Conservation (phyloP, 768 basidiomycete species). For the Jaapia argillacea region DNA sequence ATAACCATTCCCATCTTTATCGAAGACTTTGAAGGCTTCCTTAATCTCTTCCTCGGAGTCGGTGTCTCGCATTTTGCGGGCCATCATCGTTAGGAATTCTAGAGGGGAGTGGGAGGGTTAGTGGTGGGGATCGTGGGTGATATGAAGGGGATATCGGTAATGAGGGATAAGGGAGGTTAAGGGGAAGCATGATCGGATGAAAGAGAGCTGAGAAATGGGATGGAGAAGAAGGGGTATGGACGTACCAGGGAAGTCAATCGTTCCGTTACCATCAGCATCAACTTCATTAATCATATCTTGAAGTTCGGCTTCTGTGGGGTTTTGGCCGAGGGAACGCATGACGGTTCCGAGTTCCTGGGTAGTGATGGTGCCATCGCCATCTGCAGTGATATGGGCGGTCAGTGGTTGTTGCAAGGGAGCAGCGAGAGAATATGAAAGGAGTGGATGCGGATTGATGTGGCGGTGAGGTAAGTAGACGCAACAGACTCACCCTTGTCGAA, state of each 20-base stretch:
- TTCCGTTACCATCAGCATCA: conserved; percentile 81
- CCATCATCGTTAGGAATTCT: conserved; percentile 84
- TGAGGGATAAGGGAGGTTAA: no score
- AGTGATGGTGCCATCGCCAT: conserved; percentile 91
- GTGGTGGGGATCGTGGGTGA: no score
- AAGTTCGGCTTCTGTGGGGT: conserved; percentile 85
- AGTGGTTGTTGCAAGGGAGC: conserved; percentile 3
- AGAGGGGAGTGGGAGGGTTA: no score
- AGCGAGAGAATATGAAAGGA: conserved; percentile 5
- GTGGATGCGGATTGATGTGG: conserved; percentile 4
- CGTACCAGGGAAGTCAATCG: conserved; percentile 71
- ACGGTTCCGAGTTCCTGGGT: conserved; percentile 86
- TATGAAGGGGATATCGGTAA: conserved; percentile 21
- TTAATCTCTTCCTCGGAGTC: conserved; percentile 92
- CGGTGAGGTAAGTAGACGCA: conserved; percentile 1
- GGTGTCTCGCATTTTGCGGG: conserved; percentile 83
- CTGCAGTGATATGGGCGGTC: conserved; percentile 27
- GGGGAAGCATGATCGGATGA: no score
- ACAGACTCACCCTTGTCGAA: conserved; percentile 85
- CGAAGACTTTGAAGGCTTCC: conserved; percentile 96
- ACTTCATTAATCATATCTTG: conserved; percentile 97
- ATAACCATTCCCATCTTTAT: conserved; percentile 90
- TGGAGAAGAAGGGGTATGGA: no score
- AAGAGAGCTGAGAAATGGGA: no score
- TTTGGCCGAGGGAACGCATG: conserved; percentile 89